A percentile compares a stretch with the other conserved stretches of the same genome.
Conservation (phyloP, 2,329 filamentous ascomycete genomes). For the Fusarium nematophilum region DNA sequence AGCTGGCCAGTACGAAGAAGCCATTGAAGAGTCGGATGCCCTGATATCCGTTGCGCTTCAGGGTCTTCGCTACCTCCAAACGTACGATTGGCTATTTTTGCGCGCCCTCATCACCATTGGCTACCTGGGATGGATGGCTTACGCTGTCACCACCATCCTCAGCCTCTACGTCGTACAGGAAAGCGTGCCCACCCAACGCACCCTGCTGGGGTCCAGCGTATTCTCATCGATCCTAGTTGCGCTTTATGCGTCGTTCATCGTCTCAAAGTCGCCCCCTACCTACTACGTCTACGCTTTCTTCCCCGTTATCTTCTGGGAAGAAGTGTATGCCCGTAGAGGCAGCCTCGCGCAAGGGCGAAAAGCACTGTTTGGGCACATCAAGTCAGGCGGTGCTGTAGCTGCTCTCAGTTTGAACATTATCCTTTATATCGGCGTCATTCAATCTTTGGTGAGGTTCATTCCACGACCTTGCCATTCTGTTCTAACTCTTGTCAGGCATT, state of each 20-base stretch:
- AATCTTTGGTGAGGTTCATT: conserved; percentile 74
- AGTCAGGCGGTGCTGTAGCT: conserved; percentile 66
- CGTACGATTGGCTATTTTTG: conserved; percentile 98
- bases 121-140: conserved; percentile 96
- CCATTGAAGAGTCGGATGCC: conserved; percentile 81
- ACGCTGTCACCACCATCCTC: conserved; percentile 88
- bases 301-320: conserved; percentile 96
- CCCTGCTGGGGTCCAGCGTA: conserved; percentile 65
- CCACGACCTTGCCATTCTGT: background rate
- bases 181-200: conserved; percentile 72
- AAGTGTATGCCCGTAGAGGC: conserved; percentile 82
- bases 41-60: conserved; percentile 82
- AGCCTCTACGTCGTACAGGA: conserved; percentile 87
- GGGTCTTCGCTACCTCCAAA: conserved; percentile 93
- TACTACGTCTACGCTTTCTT: conserved; percentile 96
- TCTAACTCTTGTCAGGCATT: conserved; percentile 70
- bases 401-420: conserved; percentile 72
- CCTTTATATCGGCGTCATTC: conserved; percentile 78
- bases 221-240: conserved; percentile 82
- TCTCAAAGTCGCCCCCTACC: conserved; percentile 81
- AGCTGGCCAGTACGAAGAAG: conserved; percentile 74
- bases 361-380: conserved; percentile 76
- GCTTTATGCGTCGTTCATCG: conserved; percentile 81
- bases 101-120: conserved; percentile 88
- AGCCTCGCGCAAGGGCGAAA: conserved; percentile 75